Percentiles rank a stretch among this genome's conserved stretches.
These are phyloP conservation scores for Dothistroma pini DNA, from an alignment of 2,329 filamentous ascomycete species.

Conservation along the genomic window DNA sequence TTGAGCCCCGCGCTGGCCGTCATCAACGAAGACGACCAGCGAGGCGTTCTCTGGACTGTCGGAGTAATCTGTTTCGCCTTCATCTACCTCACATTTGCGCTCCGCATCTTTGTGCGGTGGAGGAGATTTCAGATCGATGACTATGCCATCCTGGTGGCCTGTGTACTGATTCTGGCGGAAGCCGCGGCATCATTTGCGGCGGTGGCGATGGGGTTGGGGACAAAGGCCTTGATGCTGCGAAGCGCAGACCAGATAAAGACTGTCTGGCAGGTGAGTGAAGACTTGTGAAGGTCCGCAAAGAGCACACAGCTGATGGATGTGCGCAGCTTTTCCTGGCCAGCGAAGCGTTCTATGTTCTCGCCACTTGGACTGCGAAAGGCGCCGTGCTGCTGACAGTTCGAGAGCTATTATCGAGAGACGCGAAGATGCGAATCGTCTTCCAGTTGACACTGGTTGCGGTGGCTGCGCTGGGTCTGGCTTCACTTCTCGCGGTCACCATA, in stretches of 20 bases:
- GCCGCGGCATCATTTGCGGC: slow-evolving; percentile 9
- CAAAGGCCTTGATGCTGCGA: neutral
- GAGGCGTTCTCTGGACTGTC: slow-evolving; percentile 16
- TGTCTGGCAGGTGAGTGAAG: slow-evolving; percentile 11
- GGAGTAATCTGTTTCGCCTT: slow-evolving; percentile 14
- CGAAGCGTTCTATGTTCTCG: slow-evolving; percentile 12
- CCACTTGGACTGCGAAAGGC: slow-evolving; percentile 11
- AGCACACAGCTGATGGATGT: neutral
- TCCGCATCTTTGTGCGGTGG: slow-evolving; percentile 16
- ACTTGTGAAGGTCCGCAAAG: neutral
- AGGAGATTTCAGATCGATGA: slow-evolving; percentile 15
- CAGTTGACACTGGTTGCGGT: slow-evolving; percentile 9
- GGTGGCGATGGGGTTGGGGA: slow-evolving; percentile 12
- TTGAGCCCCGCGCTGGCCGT: slow-evolving; percentile 14
- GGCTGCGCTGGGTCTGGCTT: slow-evolving; percentile 6
- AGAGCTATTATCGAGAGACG: slow-evolving; percentile 11
- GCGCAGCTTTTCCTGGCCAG: slow-evolving; percentile 16
- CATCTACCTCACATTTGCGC: slow-evolving; percentile 12
- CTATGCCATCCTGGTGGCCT: slow-evolving; percentile 12
- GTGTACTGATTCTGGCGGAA: slow-evolving; percentile 12
- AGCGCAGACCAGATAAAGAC: neutral
- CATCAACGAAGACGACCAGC: slow-evolving; percentile 9
- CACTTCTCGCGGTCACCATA: slow-evolving; percentile 9
- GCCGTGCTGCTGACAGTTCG: slow-evolving; percentile 15
- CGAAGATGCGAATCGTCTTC: slow-evolving; percentile 13